Percentiles rank a stretch among this genome's conserved stretches.
Conservation (phyloP, 345 rosid genomes). For the Populus nigra region DNA sequence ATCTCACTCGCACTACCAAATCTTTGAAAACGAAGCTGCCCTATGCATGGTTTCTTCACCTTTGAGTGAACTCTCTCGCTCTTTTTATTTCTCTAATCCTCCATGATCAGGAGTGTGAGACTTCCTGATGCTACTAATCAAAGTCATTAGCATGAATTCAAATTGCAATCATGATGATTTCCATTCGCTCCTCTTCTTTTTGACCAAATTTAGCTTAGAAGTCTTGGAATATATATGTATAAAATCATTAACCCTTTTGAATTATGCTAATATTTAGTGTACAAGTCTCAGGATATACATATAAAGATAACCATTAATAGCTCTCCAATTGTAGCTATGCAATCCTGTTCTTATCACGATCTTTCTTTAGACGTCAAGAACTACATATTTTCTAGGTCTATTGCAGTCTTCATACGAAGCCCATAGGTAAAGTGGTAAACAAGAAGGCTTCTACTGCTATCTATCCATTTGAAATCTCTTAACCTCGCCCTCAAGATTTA, state of each 20-base stretch:
- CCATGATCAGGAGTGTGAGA: background rate
- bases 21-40: background rate
- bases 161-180: background rate
- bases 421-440: background rate
- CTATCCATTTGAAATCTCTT: too few species aligned
- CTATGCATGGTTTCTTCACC: background rate
- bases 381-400: background rate
- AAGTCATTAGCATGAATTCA: background rate
- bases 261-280: too few species aligned
- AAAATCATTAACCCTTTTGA: background rate
- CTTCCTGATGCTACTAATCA: background rate
- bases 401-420: background rate
- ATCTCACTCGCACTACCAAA: conserved; percentile 12
- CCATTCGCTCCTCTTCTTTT: background rate
- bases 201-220: background rate
- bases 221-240: background rate
- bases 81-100: background rate
- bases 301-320: too few species aligned
- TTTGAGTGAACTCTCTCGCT: background rate
- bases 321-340: background rate
- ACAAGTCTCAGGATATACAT: too few species aligned
- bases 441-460: too few species aligned
- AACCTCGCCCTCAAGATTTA: too few species aligned
- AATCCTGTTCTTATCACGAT: too few species aligned
- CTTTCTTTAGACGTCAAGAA: background rate